phyloP scores from a whole-genome alignment of 2,329 filamentous ascomycete genomes.

The Trichophyton verrucosum region DNA sequence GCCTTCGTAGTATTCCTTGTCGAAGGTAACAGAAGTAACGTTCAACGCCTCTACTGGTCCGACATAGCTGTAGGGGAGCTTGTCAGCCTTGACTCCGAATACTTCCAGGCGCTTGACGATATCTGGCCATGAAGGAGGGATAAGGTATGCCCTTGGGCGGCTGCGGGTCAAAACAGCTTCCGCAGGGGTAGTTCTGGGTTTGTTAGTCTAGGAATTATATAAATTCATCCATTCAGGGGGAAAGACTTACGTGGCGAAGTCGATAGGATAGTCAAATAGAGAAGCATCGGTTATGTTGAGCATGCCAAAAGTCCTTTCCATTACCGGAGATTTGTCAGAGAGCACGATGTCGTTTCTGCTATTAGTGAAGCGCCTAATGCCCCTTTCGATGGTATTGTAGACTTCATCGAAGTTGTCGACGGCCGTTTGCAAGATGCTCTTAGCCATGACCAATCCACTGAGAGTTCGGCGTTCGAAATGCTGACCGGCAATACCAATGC shows the following conservation, averaged over 20 bases:
- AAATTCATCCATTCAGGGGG: too few relatives aligned
- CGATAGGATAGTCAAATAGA: background rate
- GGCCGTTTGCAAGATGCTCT: conserved; percentile 4
- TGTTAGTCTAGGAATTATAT: too few relatives aligned
- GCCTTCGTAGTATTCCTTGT: conserved; percentile 3
- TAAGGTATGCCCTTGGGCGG: conserved; percentile 4
- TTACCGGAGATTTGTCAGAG: background rate
- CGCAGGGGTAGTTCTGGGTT: background rate
- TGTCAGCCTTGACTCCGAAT: background rate
- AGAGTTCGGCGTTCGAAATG: conserved; percentile 5
- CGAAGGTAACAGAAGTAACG: conserved; percentile 1
- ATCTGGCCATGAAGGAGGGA: conserved; percentile 2
- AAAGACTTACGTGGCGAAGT: conserved; percentile 6
- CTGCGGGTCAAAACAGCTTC: conserved; percentile 3
- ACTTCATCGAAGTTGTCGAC: conserved; percentile 5
- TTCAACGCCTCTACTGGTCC: conserved; percentile 6
- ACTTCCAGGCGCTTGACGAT: conserved; percentile 1
- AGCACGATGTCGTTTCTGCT: conserved; percentile 5
- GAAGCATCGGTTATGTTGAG: background rate
- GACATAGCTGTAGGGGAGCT: background rate
- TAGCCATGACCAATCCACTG: conserved; percentile 1
- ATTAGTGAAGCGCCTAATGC: conserved; percentile 4
- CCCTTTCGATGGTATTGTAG: conserved; percentile 4
- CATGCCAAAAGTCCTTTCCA: conserved; percentile 1
- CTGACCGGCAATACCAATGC: conserved; percentile 6